Evolutionary conservation across 257 asterid species (phyloP).

Genomic region (Linaria vulgaris): DNA sequence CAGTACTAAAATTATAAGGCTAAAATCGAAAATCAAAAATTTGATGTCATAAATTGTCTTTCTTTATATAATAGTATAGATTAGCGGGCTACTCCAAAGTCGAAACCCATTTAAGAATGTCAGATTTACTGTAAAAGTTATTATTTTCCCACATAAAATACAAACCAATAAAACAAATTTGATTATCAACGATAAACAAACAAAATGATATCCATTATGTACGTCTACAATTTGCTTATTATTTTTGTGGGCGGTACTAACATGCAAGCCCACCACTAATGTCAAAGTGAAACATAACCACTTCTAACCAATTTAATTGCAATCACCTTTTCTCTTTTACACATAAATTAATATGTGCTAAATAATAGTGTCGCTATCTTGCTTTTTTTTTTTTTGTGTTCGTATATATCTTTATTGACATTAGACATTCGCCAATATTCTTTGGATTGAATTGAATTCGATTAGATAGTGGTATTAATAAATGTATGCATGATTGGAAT

Average conservation of each 20-base stretch:
- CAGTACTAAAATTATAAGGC: too few species aligned
- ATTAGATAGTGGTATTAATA: conserved; percentile 12
- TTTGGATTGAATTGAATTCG: not conserved
- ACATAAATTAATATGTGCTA: not conserved
- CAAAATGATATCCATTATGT: not conserved
- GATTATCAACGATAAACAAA: too few species aligned
- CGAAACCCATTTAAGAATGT: too few species aligned
- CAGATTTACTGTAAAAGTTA: too few species aligned
- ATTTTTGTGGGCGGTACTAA: conserved; percentile 30
- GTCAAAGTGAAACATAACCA: conserved; percentile 21
- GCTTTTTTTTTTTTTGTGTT: conserved; percentile 14
- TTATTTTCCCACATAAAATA: too few species aligned
- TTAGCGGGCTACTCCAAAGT: too few species aligned
- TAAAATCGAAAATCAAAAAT: too few species aligned
- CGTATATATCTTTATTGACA: conserved; percentile 4
- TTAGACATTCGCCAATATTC: not conserved
- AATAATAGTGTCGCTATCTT: conserved; percentile 18
- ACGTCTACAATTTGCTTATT: conserved; percentile 18
- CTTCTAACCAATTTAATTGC: conserved; percentile 13
- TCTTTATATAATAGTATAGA: too few species aligned
- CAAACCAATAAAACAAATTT: too few species aligned
- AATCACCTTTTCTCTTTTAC: not conserved
- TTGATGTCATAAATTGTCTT: too few species aligned
- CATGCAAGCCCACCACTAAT: conserved; percentile 30
- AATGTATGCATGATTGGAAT: conserved; percentile 9